A percentile compares a stretch with the other conserved stretches of the same genome.
Conservation (phyloP, 306 rosid genomes). For the Urtica urens region DNA sequence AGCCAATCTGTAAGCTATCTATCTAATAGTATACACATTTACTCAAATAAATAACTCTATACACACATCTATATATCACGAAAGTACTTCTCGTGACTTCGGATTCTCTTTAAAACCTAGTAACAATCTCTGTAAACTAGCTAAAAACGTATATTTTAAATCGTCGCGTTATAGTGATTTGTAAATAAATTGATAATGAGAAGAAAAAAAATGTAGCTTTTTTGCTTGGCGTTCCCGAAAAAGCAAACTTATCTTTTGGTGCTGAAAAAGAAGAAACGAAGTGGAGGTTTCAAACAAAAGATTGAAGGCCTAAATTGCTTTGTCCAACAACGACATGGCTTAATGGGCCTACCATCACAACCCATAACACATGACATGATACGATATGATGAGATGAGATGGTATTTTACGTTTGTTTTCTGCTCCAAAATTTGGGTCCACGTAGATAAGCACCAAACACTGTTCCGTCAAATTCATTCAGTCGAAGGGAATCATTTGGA, state of each 20-base stretch:
- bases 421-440: constrained; percentile 20
- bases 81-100: no score
- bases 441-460: constrained; percentile 15
- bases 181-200: no score
- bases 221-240: not conserved
- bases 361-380: constrained; percentile 19
- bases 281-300: not conserved
- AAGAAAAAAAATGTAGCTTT: not conserved
- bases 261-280: not conserved
- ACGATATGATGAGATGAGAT: constrained; percentile 21
- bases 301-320: not conserved
- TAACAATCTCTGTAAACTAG: constrained; percentile 1
- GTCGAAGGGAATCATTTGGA: not conserved
- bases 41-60: no score
- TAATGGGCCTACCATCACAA: constrained; percentile 25
- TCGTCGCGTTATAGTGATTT: no score
- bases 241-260: not conserved
- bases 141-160: no score
- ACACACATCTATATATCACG: no score
- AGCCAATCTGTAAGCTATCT: constrained; percentile 4
- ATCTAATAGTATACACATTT: no score
- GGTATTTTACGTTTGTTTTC: constrained; percentile 5
- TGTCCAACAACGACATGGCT: constrained; percentile 6
- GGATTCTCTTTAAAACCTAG: no score
- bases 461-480: not conserved